phyloP scores from a whole-genome alignment of 2,329 filamentous ascomycete species.

The Colletotrichum godetiae region DNA sequence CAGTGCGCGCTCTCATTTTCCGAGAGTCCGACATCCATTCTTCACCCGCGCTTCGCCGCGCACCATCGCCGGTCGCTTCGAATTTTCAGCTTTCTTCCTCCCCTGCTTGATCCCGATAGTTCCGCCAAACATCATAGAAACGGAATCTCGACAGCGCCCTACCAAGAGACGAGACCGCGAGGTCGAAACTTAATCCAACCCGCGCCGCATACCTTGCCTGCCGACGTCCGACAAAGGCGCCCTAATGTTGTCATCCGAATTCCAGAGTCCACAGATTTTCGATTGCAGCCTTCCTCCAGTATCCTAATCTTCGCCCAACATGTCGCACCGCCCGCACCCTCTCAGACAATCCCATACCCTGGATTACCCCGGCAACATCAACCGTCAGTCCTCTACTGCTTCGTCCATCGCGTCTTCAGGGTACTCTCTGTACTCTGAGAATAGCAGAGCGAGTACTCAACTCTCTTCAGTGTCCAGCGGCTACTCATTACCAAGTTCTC shows the following conservation, averaged over 20 bases:
- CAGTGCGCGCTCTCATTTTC: slow-evolving; percentile 25
- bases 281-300: slow-evolving; percentile 40
- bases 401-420: slow-evolving; percentile 78
- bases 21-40: slow-evolving; percentile 15
- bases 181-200: slow-evolving; percentile 21
- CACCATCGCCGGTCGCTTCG: slow-evolving; percentile 15
- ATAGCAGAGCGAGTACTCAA: slow-evolving; percentile 74
- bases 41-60: slow-evolving; percentile 5
- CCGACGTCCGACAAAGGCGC: slow-evolving; percentile 32
- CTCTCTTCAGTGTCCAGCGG: slow-evolving; percentile 78
- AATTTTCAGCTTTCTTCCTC: slow-evolving; percentile 9
- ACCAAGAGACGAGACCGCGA: slow-evolving; percentile 10
- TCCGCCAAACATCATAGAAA: slow-evolving; percentile 10
- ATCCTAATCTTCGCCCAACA: slow-evolving; percentile 46
- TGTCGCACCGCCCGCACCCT: slow-evolving; percentile 69
- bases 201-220: slow-evolving; percentile 8
- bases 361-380: slow-evolving; percentile 58
- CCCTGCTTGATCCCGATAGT: background rate
- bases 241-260: slow-evolving; percentile 43
- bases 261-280: slow-evolving; percentile 37
- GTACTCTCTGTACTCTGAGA: slow-evolving; percentile 71
- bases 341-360: slow-evolving; percentile 67
- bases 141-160: background rate
- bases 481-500: slow-evolving; percentile 60
- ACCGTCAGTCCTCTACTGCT: slow-evolving; percentile 75